phyloP scores from a whole-genome alignment of 139 green algal species.

The Tetraselmis chui region DNA sequence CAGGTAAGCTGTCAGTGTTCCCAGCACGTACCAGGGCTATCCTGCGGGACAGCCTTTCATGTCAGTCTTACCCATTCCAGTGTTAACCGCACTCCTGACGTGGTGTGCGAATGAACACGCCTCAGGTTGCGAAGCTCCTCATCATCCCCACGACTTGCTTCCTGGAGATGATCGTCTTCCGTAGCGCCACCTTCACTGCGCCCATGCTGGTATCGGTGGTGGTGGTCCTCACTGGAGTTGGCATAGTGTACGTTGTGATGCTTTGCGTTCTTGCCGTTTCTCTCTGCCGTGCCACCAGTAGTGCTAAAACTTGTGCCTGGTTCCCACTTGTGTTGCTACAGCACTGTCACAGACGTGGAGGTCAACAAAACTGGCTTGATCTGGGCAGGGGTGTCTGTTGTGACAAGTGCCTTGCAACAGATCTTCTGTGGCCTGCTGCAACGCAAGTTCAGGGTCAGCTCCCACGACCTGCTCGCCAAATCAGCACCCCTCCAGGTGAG shows the following conservation, averaged over 20 bases:
- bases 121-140: conserved; percentile 87
- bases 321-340: too few species aligned
- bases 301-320: not conserved
- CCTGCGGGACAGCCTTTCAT: too few species aligned
- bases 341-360: conserved; percentile 69
- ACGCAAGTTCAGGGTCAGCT: conserved; percentile 65
- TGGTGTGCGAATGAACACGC: not conserved
- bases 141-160: conserved; percentile 91
- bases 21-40: too few species aligned
- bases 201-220: conserved; percentile 49
- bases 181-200: conserved; percentile 34
- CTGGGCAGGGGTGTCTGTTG: conserved; percentile 69
- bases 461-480: conserved; percentile 77
- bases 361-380: conserved; percentile 60
- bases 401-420: conserved; percentile 83
- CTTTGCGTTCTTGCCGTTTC: not conserved
- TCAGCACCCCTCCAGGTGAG: conserved; percentile 71
- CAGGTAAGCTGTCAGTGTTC: conserved; percentile 21
- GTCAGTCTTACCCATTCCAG: too few species aligned
- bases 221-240: conserved; percentile 71
- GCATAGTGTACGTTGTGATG: conserved; percentile 59
- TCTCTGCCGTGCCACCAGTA: not conserved
- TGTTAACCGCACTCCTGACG: too few species aligned
- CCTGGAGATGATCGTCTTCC: conserved; percentile 46
- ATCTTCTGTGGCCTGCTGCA: conserved; percentile 84